Evolutionary conservation across 1,284 basidiomycete species (phyloP), one percentile per base, ranked within the genome.

Genomic region (Marasmius tenuissimus): DNA sequence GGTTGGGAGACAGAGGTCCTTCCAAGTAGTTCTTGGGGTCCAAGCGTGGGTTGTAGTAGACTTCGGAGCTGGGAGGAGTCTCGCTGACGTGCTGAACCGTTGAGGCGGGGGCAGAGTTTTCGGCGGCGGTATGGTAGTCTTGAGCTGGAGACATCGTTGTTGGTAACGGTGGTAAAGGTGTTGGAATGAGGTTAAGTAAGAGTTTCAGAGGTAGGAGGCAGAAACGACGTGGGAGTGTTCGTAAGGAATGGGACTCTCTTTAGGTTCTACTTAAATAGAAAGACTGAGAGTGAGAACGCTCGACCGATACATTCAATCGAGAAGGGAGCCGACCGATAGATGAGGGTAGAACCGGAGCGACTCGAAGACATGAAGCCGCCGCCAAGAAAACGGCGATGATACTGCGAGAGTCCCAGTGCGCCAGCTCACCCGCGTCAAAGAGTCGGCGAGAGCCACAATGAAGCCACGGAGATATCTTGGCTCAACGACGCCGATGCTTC

Each of bases 11-110:
- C 3, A 91, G 73, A 12, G 87, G 84, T 4, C 88, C 89, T 18
- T 89, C 82, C 48, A 89, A 74, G 74, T 79, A 91, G 72, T 90
- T 89, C 69, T 82, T 81, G 45, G 88, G 86, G 73, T 89, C 86
- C 33, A 88, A 71, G 49, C 86, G 86, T 38, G 86, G 58, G 69
- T 86, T 86, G 74, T 82, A 81, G 73, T 86, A 86, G 14, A 69
- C 68, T 40, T 45, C 59, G 52, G 50, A 22, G 39, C 37, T 58
- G 56, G 56, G 38, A 9, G 58, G 37, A 35, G 9, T 34, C 52
- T 54, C 53, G 48, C 42, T 22, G 22, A 51, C 58, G 42, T 34
- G 50, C 37, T 42, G 59, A 57, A 61, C 48, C 22, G 49, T 58
- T 48, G 60, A 56, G 20, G 49, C 51, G 27, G 56, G 49, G 38